Evolutionary conservation across 202 grass and related monocot species (phyloP).

Genomic region (Setaria italica): DNA sequence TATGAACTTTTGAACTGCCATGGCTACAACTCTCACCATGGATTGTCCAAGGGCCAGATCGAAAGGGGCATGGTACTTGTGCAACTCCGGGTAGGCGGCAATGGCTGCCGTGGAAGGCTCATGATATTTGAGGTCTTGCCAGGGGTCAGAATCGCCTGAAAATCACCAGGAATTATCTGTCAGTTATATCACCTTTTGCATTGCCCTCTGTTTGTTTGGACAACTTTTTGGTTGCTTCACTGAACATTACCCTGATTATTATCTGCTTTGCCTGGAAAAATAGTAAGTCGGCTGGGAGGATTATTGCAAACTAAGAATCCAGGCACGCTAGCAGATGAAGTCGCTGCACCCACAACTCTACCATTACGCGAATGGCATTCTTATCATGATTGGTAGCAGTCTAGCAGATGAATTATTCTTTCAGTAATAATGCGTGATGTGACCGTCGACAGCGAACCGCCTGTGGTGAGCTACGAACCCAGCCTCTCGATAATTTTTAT

Average conservation of each 20-base stretch:
- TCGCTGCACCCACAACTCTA: too few species aligned
- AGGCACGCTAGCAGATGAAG: too few species aligned
- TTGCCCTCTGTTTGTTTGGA: not conserved
- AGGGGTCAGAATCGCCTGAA: constrained; percentile 21
- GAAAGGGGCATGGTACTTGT: constrained; percentile 43
- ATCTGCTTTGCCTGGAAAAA: not conserved
- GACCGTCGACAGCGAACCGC: too few species aligned
- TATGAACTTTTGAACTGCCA: not conserved
- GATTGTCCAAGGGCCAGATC: constrained; percentile 44
- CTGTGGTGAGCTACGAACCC: too few species aligned
- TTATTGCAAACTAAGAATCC: not conserved
- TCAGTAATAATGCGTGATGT: too few species aligned
- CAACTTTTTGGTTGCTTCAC: not conserved
- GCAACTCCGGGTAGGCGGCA: constrained; percentile 11
- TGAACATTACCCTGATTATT: not conserved
- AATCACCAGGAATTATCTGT: not conserved
- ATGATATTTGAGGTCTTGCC: constrained; percentile 30
- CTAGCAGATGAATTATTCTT: too few species aligned
- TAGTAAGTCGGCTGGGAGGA: not conserved
- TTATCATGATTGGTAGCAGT: too few species aligned
- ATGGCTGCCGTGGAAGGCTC: not conserved
- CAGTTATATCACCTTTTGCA: not conserved
- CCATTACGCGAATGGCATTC: too few species aligned
- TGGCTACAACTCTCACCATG: constrained; percentile 30
- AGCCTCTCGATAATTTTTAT: too few species aligned